Base-by-base conservation (phyloP, 2,329 filamentous ascomycete species). In the Pseudogymnoascus sp. region DNA sequence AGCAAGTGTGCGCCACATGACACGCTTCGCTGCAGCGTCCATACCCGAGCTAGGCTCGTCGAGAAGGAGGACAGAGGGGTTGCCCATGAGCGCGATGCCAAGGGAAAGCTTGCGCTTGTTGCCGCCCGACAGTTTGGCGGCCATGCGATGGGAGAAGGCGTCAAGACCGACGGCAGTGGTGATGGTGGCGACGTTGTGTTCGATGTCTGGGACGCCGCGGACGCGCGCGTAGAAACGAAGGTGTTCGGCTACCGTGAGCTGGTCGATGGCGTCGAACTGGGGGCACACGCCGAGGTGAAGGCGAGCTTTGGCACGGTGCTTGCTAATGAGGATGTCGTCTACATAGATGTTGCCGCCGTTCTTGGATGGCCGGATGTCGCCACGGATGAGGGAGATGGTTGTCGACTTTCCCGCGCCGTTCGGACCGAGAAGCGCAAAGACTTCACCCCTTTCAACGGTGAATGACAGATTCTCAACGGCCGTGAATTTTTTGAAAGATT, bases 391-490 rank as follows among this genome's bases (percentile, higher is more conserved):
- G 1, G 87, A 90, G 67, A 97, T 96, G 0, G 89, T 95, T 0
- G 92, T 96, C 0, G 87, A 91, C 69, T 97, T 97, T 62, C 92
- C 92, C 1, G 92, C 93, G 22, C 92, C 92, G 70, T 96, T 96
- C 14, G 92, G 92, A 0, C 92, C 92, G 1, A 97, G 81, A 0
- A 97, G 80, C 0, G 92, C 92, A 74, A 96, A 96, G 0, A 96
- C 89, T 71, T 96, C 88, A 58, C 89, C 88, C 57, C 84, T 85
- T 14, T 83, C 82, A 33, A 97, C 87, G 16, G 88, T 87, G 68
- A 97, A 96, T 0, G 88, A 90, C 41, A 95, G 84, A 68, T 96
- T 89, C 67, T 96, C 87, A n/a, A 97, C 91, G 2, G 90, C 92
- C 0, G 86, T 85, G 66, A 88, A 87, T 64, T 81, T 81, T 12